Evolutionary conservation across 164 flowering plant genomes (phyloP).

Genomic region (Tetrastigma voinierianum): DNA sequence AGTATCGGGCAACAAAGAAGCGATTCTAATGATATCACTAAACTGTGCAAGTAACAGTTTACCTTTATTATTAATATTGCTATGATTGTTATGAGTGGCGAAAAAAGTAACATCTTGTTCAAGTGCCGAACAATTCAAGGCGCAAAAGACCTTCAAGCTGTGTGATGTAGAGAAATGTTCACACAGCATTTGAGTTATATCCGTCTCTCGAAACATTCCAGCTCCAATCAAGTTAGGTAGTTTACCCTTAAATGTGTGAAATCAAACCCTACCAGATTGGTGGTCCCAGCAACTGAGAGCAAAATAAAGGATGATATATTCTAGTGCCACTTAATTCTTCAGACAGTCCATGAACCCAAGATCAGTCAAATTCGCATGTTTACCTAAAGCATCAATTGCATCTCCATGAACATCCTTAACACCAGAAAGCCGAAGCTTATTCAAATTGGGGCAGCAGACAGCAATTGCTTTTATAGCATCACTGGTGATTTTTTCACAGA

Average conservation of each 20-base stretch:
- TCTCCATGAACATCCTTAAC: conserved; percentile 64
- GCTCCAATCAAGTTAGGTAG: conserved; percentile 70
- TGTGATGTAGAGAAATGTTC: conserved; percentile 56
- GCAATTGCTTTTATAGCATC: conserved; percentile 82
- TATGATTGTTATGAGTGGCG: conserved; percentile 6
- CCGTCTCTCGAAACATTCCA: conserved; percentile 96
- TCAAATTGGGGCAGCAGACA: conserved; percentile 73
- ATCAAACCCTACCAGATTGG: conserved; percentile 65
- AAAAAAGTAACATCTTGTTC: conserved; percentile 61
- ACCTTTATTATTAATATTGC: conserved; percentile 36
- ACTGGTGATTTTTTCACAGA: conserved; percentile 78
- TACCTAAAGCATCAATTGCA: conserved; percentile 77
- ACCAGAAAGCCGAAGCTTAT: conserved; percentile 85
- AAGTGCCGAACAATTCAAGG: conserved; percentile 68
- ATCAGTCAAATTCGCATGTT: conserved; percentile 59
- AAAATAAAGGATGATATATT: too few species aligned
- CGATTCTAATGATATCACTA: conserved; percentile 60
- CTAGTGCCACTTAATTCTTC: too few species aligned
- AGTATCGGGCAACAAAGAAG: conserved; percentile 57
- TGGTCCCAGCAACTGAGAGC: conserved; percentile 85
- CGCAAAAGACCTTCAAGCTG: conserved; percentile 78
- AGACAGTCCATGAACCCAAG: conserved; percentile 83
- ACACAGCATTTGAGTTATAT: conserved; percentile 52
- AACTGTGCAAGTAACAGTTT: conserved; percentile 64
- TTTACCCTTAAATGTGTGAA: conserved; percentile 59